Evolutionary conservation across 1,284 basidiomycete species (phyloP).

Genomic region (Cryptococcus sp.): DNA sequence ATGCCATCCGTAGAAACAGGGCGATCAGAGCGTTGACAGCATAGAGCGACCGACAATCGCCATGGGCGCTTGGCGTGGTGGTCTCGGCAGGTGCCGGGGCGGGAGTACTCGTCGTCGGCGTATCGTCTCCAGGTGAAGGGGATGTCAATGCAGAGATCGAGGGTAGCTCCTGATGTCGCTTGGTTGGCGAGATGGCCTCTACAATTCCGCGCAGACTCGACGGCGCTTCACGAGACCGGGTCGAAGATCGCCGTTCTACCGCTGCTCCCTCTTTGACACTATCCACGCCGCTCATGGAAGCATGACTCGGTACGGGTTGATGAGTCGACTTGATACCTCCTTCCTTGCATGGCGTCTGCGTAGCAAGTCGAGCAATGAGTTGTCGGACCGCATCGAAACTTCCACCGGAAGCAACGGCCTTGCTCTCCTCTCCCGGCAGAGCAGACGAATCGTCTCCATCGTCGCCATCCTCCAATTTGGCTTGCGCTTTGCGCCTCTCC

Average conservation of each 20-base stretch:
- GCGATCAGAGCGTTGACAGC: slow-evolving; percentile 48
- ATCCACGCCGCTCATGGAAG: not conserved
- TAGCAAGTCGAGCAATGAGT: slow-evolving; percentile 40
- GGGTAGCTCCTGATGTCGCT: slow-evolving; percentile 20
- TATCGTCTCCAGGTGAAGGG: not conserved
- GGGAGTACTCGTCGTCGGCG: not conserved
- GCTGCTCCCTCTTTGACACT: not conserved
- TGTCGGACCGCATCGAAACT: slow-evolving; percentile 42
- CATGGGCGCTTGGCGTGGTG: slow-evolving; percentile 13
- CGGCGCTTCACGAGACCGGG: slow-evolving; percentile 8
- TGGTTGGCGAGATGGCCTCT: slow-evolving; percentile 32
- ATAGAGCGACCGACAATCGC: slow-evolving; percentile 39
- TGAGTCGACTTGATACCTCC: slow-evolving; percentile 4
- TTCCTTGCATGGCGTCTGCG: slow-evolving; percentile 32
- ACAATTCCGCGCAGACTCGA: slow-evolving; percentile 30
- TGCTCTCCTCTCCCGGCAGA: slow-evolving; percentile 23
- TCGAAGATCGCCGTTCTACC: slow-evolving; percentile 5
- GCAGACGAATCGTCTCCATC: slow-evolving; percentile 33
- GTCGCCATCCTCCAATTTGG: slow-evolving; percentile 18
- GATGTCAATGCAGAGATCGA: slow-evolving; percentile 4
- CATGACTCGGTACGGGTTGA: not conserved
- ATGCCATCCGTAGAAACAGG: slow-evolving; percentile 49
- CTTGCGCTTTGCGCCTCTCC: slow-evolving; percentile 25
- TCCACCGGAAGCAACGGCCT: slow-evolving; percentile 27
- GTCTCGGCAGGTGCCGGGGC: not conserved